A percentile compares a stretch with the other conserved stretches of the same genome.
These are phyloP conservation scores for Tolypocladium ovalisporum DNA, from an alignment of 2,329 filamentous ascomycete genomes.

Conservation along the genomic window DNA sequence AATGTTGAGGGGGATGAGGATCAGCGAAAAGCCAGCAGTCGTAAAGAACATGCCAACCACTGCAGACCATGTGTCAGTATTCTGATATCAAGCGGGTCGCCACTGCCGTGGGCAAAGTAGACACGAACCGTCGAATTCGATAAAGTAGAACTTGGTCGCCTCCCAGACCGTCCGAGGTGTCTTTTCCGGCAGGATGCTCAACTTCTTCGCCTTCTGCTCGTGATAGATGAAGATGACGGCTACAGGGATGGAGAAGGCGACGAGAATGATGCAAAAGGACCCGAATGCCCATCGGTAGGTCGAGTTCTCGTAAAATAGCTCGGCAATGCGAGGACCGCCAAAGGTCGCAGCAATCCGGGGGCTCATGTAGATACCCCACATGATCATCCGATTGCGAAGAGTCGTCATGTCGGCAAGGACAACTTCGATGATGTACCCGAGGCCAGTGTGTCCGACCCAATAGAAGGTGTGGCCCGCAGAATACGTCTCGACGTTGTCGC, in stretches of 20 bases:
- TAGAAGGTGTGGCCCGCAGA: conserved; percentile 53
- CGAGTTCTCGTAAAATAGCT: conserved; percentile 23
- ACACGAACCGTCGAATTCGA: conserved; percentile 44
- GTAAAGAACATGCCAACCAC: conserved; percentile 40
- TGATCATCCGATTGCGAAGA: conserved; percentile 30
- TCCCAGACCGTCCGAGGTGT: conserved; percentile 31
- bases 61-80: conserved; percentile 3
- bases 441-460: conserved; percentile 41
- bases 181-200: conserved; percentile 20
- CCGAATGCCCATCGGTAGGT: conserved; percentile 44
- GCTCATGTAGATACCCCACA: conserved; percentile 29
- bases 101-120: not conserved
- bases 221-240: conserved; percentile 21
- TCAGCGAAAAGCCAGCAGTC: conserved; percentile 37
- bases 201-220: conserved; percentile 30
- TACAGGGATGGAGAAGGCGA: conserved; percentile 31
- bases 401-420: conserved; percentile 32
- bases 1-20: conserved; percentile 40
- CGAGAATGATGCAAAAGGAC: conserved; percentile 50
- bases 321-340: conserved; percentile 28
- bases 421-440: conserved; percentile 28
- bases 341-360: conserved; percentile 33
- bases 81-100: no score
- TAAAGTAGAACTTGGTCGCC: conserved; percentile 38
- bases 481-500: conserved; percentile 45